These are phyloP conservation scores for Arabidopsis suecica DNA, from an alignment of 345 rosid genomes.

Conservation along the genomic window DNA sequence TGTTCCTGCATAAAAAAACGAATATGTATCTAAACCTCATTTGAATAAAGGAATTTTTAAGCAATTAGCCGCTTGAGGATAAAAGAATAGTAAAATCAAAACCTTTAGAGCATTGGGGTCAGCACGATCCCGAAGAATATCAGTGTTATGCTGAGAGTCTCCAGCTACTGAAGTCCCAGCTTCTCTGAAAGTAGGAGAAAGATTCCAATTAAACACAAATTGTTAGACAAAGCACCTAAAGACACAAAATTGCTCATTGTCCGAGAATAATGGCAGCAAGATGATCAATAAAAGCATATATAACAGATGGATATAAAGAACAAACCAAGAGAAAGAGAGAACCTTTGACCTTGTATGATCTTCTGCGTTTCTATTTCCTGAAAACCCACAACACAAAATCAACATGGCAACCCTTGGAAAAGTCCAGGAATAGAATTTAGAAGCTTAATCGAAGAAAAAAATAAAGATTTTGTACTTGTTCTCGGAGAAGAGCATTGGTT, in stretches of 20 bases:
- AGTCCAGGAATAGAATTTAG: not conserved
- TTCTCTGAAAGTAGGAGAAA: slow-evolving; percentile 52
- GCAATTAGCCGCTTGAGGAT: slow-evolving; percentile 8
- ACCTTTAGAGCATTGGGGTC: slow-evolving; percentile 85
- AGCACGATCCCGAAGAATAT: slow-evolving; percentile 60
- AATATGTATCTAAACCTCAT: not conserved
- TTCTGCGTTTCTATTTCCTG: slow-evolving; percentile 71
- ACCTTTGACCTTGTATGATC: slow-evolving; percentile 72
- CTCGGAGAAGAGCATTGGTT: slow-evolving; percentile 52
- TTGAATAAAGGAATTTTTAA: not conserved
- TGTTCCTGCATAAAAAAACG: slow-evolving; percentile 61
- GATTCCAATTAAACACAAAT: not conserved
- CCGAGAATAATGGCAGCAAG: not conserved
- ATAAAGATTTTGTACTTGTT: slow-evolving; percentile 46
- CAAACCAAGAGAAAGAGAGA: slow-evolving; percentile 42
- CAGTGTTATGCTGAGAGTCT: slow-evolving; percentile 51
- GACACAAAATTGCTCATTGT: not conserved
- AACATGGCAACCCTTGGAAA: not conserved
- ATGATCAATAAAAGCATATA: not conserved
- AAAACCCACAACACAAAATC: not conserved
- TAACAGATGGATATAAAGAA: slow-evolving; percentile 11
- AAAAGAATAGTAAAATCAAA: slow-evolving; percentile 23
- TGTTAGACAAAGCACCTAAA: not conserved
- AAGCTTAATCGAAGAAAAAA: not conserved
- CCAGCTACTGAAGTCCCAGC: slow-evolving; percentile 48